Evolutionary conservation across 345 rosid genomes (phyloP).

Genomic region (Heritiera littoralis): DNA sequence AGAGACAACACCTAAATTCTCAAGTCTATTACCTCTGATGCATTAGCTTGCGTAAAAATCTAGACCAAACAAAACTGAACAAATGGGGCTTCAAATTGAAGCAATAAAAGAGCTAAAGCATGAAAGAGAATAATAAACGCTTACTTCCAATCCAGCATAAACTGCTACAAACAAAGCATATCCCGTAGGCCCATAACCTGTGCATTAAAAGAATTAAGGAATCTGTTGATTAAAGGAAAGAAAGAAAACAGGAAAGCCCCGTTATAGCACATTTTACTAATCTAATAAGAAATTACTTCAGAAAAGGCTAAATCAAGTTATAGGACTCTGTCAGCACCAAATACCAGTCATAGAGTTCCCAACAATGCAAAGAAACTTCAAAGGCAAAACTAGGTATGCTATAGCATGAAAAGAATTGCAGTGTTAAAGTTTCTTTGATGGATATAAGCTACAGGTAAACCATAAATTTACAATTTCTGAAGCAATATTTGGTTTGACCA

Average conservation of each 20-base stretch:
- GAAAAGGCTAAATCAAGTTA: neutral
- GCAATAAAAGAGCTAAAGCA: neutral
- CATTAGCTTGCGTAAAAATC: neutral
- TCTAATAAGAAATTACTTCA: neutral
- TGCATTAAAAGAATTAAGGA: constrained; percentile 18
- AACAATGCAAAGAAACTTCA: neutral
- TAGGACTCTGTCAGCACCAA: neutral
- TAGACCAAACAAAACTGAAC: neutral
- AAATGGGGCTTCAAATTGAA: neutral
- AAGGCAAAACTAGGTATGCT: neutral
- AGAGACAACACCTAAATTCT: constrained; percentile 1
- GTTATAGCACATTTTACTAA: neutral
- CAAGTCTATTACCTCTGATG: neutral
- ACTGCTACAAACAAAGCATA: constrained; percentile 91
- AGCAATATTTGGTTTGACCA: neutral
- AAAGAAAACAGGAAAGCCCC: neutral
- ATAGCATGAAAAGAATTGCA: neutral
- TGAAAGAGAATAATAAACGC: constrained; percentile 23
- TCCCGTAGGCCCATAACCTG: constrained; percentile 96
- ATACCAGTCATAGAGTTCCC: neutral
- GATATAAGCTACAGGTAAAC: neutral
- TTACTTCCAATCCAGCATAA: constrained; percentile 93
- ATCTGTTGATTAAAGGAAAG: constrained; percentile 6
- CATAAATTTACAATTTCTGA: neutral
- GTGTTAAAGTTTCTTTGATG: neutral